A percentile compares a stretch with the other conserved stretches of the same genome.
These are phyloP conservation scores for Stachybotrys echinatus DNA, from an alignment of 2,329 filamentous ascomycete species.

Conservation along the genomic window DNA sequence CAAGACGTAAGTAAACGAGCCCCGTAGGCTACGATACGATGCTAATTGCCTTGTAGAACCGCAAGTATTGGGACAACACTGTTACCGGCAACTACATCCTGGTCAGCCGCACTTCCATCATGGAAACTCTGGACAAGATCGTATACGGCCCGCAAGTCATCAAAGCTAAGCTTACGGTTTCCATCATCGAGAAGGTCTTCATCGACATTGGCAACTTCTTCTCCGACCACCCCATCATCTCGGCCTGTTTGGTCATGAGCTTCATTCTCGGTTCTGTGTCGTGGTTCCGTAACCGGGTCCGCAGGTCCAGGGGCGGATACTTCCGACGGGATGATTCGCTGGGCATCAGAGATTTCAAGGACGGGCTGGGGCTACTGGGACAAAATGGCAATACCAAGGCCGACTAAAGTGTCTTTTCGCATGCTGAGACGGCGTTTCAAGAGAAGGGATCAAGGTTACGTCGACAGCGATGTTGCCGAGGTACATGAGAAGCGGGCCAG, in stretches of 20 bases:
- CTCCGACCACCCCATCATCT: constrained; percentile 54
- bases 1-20: constrained; percentile 69
- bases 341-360: constrained; percentile 50
- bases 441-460: no score
- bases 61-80: constrained; percentile 90
- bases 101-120: constrained; percentile 81
- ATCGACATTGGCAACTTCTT: constrained; percentile 58
- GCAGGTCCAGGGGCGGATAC: constrained; percentile 49
- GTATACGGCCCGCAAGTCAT: constrained; percentile 65
- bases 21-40: no score
- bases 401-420: constrained; percentile 15
- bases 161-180: constrained; percentile 72
- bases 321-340: constrained; percentile 56
- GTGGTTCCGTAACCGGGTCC: constrained; percentile 49
- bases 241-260: constrained; percentile 51
- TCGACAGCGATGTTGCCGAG: no score
- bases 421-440: background rate
- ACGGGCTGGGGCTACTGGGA: constrained; percentile 51
- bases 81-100: constrained; percentile 86
- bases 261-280: constrained; percentile 47
- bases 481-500: no score
- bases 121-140: constrained; percentile 76
- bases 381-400: constrained; percentile 28
- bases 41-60: constrained; percentile 59
- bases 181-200: constrained; percentile 65